Evolutionary conservation across 306 rosid species (phyloP), one percentile per base, ranked within the genome.

Genomic region (Cicer yamashitae): DNA sequence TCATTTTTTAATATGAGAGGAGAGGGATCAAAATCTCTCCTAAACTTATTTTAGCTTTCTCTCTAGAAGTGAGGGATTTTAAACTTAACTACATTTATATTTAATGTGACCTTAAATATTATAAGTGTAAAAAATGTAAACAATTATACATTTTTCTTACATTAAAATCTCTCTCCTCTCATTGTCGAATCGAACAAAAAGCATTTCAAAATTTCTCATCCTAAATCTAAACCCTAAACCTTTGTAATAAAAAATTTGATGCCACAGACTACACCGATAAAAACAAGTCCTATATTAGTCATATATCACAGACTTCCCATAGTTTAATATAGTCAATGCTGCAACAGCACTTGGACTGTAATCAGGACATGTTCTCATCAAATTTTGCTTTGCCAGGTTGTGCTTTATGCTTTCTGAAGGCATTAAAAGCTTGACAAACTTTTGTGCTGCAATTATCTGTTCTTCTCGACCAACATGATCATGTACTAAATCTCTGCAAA

Each of bases 271-370:
- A 30, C 18, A 46, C 17, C 10, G 2, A 53, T 30, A 13, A 13
- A 34, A 30, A 44, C 15, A 81, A 47, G 63, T 30, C 18, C 58
- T 48, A 62, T 39, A 22, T 9, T 59, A 17, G 75, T 73, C 59
- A 77, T 53, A 17, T 61, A 53, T 54, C 4, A 53, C 34, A 53
- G 82, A 71, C 75, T 74, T 86, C 67, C 56, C 73, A 66, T 88
- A 67, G 84, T 78, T 75, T 77, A 91, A 80, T 77, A 94, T 77
- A 73, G 87, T 76, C 37, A 76, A 78, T 62, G 97, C 98, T 74
- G 97, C 98, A 77, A 89, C 41, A 77, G 66, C 73, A 80, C 96
- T 94, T 10, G 98, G 93, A 34, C 87, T 70, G 75, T 45, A 61
- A 38, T 67, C 64, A 40, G 84, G 53, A 83, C 56, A 68, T 41